Base-by-base conservation (phyloP, 352 stramenopile genomes). In the Globisporangium paroecandrum region DNA sequence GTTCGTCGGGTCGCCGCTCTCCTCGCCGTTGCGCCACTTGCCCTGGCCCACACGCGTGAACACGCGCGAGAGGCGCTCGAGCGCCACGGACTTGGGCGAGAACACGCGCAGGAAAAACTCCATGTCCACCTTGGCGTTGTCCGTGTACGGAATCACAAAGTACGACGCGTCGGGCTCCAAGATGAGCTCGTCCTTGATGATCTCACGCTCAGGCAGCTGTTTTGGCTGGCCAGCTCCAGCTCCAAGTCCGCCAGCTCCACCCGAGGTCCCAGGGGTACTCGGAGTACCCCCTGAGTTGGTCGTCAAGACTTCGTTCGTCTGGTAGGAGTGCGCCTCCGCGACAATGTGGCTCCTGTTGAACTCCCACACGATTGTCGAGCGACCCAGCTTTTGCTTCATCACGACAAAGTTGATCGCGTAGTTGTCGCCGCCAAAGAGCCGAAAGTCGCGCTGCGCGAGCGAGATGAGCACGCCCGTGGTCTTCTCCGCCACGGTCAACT, bases 101-200 rank as follows among this genome's bases (percentile, higher is more conserved):
- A 97, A 97, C 1, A 97, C 77, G 10, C 92, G 89, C 34, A 98
- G 65, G 70, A 94, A 96, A 63, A 96, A 98, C 57, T 95, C 87
- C 77, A 95, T 94, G 56, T 97, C 90, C 47, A 94, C 88, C 64
- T 89, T 92, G 34, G 73, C 62, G 66, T 93, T 82, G 29, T 85
- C 79, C 1, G 90, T 93, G 72, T 95, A 94, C 12, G 90, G 87
- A 8, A 97, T 70, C 18, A 98, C 71, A 61, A 89, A 90, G 65
- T 97, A 97, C 18, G 77, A 68, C 18, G 69, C 77, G 53, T 83
- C 79, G 0, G 89, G 82, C 36, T 96, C 84, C 2, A 98, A 74
- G 18, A 77, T 73, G 18, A 97, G 63, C 5, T 90, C 81, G 60
- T 89, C 87, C 51, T 85, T 87, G 3, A 88, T 74, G 8, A 97